Base-by-base conservation (phyloP, 306 rosid genomes). In the Macrotyloma uniflorum region DNA sequence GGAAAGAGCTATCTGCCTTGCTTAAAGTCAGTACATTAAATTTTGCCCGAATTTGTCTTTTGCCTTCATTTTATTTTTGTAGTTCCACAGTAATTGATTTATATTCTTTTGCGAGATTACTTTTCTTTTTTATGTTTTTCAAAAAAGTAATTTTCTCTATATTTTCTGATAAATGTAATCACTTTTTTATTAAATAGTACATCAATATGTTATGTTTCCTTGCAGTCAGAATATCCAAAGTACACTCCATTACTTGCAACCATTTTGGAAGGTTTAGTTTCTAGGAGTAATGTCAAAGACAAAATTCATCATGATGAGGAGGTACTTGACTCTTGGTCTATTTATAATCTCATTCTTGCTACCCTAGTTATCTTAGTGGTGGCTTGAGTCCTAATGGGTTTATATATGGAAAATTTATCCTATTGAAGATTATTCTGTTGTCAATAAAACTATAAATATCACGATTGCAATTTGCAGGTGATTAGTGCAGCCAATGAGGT, bases 151-250 rank as follows among this genome's bases (percentile, higher is more conserved):
- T 54, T 67, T 5, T 20, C 57, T 24, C 26, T 53, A 47, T 65
- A 50, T 66, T 50, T 54, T 53, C 18, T 45, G 19, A 16, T 49
- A 23, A 58, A 46, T 16, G 43, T 74, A 36, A 23, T 79, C 50
- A 20, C 33, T 24, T 75, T 16, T 71, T 62, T 57, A 16, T 72
- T 40, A 57, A 40, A 23, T 71, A 40, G 36, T 47, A 14, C 36
- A 66, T 42, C 38, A 46, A 46, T 64, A 65, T 78, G 65, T 53
- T 72, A 42, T 84, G 40, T 66, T 84, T 64, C 47, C 18, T 85
- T 88, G 86, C 95, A 95, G 98, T 87, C 84, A 19, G 98, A 95
- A 85, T 93, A 95, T 83, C 93, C 98, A 74, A 80, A 85, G 36
- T 77, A 95, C 89, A 93, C 98, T 62, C 91, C 93, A 30, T 85